These are phyloP conservation scores for Astraeus odoratus DNA, from an alignment of 768 basidiomycete genomes.

Conservation along the genomic window DNA sequence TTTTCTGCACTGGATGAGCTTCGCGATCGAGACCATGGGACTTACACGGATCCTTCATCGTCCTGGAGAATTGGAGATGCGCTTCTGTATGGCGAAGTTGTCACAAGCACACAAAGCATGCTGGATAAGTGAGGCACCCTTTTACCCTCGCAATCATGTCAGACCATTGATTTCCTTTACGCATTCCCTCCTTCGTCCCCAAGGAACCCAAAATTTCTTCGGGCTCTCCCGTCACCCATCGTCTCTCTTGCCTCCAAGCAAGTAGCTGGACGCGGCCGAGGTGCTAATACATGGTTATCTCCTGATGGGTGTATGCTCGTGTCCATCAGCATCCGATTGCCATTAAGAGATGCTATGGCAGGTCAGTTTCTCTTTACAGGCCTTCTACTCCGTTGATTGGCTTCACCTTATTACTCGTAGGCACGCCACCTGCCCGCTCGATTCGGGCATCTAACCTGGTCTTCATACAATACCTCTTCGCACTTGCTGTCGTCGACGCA, in stretches of 20 bases:
- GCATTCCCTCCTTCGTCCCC: too few relatives aligned
- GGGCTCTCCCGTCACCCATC: constrained; percentile 63
- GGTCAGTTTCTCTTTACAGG: constrained; percentile 1
- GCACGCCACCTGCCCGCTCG: constrained; percentile 3
- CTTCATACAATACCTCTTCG: constrained; percentile 90
- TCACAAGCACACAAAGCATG: constrained; percentile 94
- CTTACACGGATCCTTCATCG: constrained; percentile 14
- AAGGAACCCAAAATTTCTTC: constrained; percentile 74
- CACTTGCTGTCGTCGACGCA: constrained; percentile 83
- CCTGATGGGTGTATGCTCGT: constrained; percentile 85
- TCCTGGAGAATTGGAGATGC: constrained; percentile 66
- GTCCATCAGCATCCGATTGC: constrained; percentile 20
- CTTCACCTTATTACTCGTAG: neutral
- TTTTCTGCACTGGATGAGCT: constrained; percentile 43
- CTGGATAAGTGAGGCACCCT: constrained; percentile 67
- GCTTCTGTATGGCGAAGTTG: constrained; percentile 79
- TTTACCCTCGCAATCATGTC: neutral
- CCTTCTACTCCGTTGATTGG: neutral
- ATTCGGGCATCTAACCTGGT: constrained; percentile 56
- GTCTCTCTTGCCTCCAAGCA: constrained; percentile 85
- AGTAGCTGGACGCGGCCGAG: constrained; percentile 82
- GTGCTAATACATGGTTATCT: constrained; percentile 87
- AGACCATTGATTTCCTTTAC: neutral
- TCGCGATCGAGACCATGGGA: constrained; percentile 19
- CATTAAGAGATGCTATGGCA: constrained; percentile 10